Conservation (phyloP, 2,329 filamentous ascomycete species). For the Pseudogymnoascus sp. region DNA sequence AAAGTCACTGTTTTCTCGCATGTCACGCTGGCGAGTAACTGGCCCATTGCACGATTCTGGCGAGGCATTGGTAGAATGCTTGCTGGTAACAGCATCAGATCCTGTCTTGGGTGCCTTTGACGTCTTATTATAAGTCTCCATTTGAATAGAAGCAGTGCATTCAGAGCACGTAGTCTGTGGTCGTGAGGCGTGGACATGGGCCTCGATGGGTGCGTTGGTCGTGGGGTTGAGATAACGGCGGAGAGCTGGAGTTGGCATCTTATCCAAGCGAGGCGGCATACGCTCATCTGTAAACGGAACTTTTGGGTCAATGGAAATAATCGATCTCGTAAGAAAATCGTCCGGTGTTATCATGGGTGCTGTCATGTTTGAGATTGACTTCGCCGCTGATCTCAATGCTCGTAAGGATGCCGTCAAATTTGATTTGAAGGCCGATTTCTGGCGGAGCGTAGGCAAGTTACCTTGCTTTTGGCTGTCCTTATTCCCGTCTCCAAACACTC, state of each 20-base stretch:
- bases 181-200: slow-evolving; percentile 28
- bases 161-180: slow-evolving; percentile 30
- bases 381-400: slow-evolving; percentile 47
- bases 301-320: slow-evolving; percentile 57
- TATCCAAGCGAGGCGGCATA: slow-evolving; percentile 52
- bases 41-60: slow-evolving; percentile 31
- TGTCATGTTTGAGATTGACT: slow-evolving; percentile 54
- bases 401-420: slow-evolving; percentile 60
- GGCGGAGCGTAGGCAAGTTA: slow-evolving; percentile 13
- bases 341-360: slow-evolving; percentile 57
- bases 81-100: slow-evolving; percentile 31
- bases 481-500: slow-evolving; percentile 33
- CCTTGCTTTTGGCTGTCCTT: slow-evolving; percentile 14
- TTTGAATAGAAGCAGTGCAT: slow-evolving; percentile 61
- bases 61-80: slow-evolving; percentile 20
- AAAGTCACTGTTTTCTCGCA: slow-evolving; percentile 63
- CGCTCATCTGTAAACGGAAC: slow-evolving; percentile 62
- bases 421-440: slow-evolving; percentile 51
- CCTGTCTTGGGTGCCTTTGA: slow-evolving; percentile 27
- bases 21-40: slow-evolving; percentile 53
- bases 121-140: slow-evolving; percentile 59
- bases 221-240: slow-evolving; percentile 61
- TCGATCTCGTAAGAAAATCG: slow-evolving; percentile 58
- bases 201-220: slow-evolving; percentile 40
- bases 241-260: slow-evolving; percentile 57